A percentile compares a stretch with the other conserved stretches of the same genome.
phyloP scores from a whole-genome alignment of 495 filamentous ascomycete species.

The Barbatosphaeria neglecta region DNA sequence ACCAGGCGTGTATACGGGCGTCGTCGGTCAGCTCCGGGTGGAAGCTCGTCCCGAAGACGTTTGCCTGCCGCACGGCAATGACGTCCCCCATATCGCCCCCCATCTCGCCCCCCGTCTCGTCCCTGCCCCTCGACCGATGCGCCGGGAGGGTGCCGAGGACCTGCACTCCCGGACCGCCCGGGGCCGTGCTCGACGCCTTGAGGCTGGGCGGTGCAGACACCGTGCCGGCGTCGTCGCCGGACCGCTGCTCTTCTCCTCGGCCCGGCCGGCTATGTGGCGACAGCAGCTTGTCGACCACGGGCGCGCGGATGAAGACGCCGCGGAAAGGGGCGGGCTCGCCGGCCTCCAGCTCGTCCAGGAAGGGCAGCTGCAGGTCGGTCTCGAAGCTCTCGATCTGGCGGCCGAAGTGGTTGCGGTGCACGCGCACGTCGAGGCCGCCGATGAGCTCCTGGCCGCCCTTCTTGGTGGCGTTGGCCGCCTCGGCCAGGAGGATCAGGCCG shows the following conservation, averaged over 20 bases:
- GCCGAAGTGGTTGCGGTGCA: constrained; percentile 93
- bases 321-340: constrained; percentile 42
- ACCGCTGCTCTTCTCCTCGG: constrained; percentile 26
- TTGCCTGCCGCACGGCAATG: constrained; percentile 81
- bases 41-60: constrained; percentile 94
- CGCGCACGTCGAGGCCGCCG: constrained; percentile 80
- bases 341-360: constrained; percentile 35
- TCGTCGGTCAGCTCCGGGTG: constrained; percentile 92
- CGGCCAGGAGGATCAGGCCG: constrained; percentile 81
- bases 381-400: constrained; percentile 91
- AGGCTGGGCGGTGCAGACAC: constrained; percentile 67
- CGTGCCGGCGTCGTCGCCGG: constrained; percentile 41
- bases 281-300: constrained; percentile 79
- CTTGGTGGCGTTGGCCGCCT: constrained; percentile 79
- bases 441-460: constrained; percentile 88
- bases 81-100: constrained; percentile 61
- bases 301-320: constrained; percentile 87
- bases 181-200: too few relatives aligned
- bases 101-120: constrained; percentile 68
- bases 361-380: constrained; percentile 60
- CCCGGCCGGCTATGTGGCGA: too few relatives aligned
- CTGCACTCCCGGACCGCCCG: too few relatives aligned
- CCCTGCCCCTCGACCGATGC: constrained; percentile 5
- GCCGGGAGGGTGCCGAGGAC: constrained; percentile 43
- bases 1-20: constrained; percentile 85